Conservation (phyloP, 2,329 filamentous ascomycete genomes). For the Hymenoscyphus repandus region DNA sequence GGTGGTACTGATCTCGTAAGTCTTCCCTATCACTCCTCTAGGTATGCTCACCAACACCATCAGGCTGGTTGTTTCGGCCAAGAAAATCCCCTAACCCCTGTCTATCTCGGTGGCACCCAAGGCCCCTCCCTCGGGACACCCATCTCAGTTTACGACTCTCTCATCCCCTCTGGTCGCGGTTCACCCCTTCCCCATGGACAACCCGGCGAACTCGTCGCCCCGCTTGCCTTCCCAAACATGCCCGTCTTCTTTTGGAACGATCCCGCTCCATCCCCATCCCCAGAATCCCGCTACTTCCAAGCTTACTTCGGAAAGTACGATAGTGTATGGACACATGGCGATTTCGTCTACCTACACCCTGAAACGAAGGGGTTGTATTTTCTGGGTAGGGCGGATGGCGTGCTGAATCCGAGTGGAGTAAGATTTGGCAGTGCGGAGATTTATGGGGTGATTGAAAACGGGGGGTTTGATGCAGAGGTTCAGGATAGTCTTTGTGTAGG, state of each 20-base stretch:
- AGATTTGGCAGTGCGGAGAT: slow-evolving; percentile 78
- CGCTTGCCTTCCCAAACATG: slow-evolving; percentile 68
- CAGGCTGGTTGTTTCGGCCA: slow-evolving; percentile 52
- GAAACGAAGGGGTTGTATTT: slow-evolving; percentile 60
- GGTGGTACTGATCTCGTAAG: slow-evolving; percentile 72
- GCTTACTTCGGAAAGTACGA: slow-evolving; percentile 60
- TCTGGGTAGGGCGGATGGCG: slow-evolving; percentile 69
- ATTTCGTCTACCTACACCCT: slow-evolving; percentile 70
- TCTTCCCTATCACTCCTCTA: slow-evolving; percentile 5
- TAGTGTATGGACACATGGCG: slow-evolving; percentile 76
- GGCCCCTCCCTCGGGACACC: slow-evolving; percentile 47
- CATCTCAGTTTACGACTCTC: slow-evolving; percentile 57
- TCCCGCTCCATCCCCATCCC: slow-evolving; percentile 13
- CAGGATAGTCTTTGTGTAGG: slow-evolving; percentile 76
- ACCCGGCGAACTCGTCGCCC: slow-evolving; percentile 70
- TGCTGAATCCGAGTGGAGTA: slow-evolving; percentile 74
- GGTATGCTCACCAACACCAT: not conserved
- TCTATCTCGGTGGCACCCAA: slow-evolving; percentile 55
- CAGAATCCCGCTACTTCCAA: slow-evolving; percentile 40
- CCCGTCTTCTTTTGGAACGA: slow-evolving; percentile 64
- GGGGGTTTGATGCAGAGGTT: slow-evolving; percentile 55
- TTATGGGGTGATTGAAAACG: slow-evolving; percentile 65
- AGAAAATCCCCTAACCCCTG: slow-evolving; percentile 64
- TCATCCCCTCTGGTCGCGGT: slow-evolving; percentile 42
- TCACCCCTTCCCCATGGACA: slow-evolving; percentile 47